A percentile compares a stretch with the other conserved stretches of the same genome.
phyloP scores from a whole-genome alignment of 768 basidiomycete species.

The Mycena belliarum region DNA sequence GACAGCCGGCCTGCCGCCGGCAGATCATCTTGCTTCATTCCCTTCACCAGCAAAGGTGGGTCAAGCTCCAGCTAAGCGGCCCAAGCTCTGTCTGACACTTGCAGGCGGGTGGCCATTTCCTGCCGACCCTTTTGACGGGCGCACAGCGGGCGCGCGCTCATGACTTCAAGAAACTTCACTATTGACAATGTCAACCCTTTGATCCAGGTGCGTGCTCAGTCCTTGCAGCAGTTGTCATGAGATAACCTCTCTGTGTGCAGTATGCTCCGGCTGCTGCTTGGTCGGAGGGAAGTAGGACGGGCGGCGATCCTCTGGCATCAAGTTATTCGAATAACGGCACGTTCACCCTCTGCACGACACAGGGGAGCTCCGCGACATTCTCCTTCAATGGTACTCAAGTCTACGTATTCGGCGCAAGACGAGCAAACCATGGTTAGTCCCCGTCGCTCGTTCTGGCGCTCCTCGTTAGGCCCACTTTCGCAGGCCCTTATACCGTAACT shows the following conservation, averaged over 20 bases:
- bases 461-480: neutral
- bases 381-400: slow-evolving; percentile 38
- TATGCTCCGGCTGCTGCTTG: slow-evolving; percentile 16
- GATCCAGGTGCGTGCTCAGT: neutral
- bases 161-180: slow-evolving; percentile 18
- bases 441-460: neutral
- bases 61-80: too few species aligned
- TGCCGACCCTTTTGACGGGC: slow-evolving; percentile 1
- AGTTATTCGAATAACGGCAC: slow-evolving; percentile 36
- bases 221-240: too few species aligned
- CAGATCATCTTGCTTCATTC: too few species aligned
- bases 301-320: slow-evolving; percentile 7
- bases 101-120: too few species aligned
- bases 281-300: slow-evolving; percentile 10
- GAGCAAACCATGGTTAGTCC: slow-evolving; percentile 34
- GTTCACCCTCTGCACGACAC: slow-evolving; percentile 33
- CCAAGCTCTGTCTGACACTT: too few species aligned
- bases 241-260: slow-evolving; percentile 4
- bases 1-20: too few species aligned
- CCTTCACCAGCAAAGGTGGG: neutral
- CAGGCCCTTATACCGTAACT: slow-evolving; percentile 28
- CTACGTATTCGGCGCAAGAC: slow-evolving; percentile 38
- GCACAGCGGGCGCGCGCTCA: slow-evolving; percentile 11
- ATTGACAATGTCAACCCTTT: slow-evolving; percentile 24
- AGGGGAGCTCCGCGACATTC: slow-evolving; percentile 28